These are phyloP conservation scores for Corchorus capsularis DNA, from an alignment of 345 rosid genomes.

Conservation along the genomic window DNA sequence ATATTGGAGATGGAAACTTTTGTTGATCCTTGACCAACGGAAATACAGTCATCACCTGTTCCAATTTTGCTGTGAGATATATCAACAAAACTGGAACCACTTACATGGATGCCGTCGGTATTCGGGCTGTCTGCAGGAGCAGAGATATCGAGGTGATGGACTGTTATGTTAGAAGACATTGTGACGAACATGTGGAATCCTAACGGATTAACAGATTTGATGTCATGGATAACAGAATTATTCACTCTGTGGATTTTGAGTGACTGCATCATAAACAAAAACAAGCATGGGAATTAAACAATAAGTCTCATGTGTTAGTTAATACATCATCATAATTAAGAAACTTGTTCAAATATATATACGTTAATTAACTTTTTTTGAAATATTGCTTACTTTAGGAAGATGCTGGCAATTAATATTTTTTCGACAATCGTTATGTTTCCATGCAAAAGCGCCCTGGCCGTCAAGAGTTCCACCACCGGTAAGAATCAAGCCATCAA, in stretches of 20 bases:
- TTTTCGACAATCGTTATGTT: conserved; percentile 11
- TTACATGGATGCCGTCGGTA: conserved; percentile 71
- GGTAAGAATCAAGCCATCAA: conserved; percentile 42
- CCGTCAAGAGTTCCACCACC: conserved; percentile 71
- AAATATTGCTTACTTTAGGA: conserved; percentile 22
- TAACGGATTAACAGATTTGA: conserved; percentile 51
- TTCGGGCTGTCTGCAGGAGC: conserved; percentile 61
- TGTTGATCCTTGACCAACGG: conserved; percentile 59
- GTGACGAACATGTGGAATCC: conserved; percentile 51
- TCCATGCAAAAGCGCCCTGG: conserved; percentile 62
- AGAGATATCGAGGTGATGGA: conserved; percentile 22
- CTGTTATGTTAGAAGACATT: conserved; percentile 32
- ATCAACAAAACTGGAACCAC: conserved; percentile 52
- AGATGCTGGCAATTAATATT: neutral
- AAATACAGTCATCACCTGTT: conserved; percentile 79
- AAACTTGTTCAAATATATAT: neutral
- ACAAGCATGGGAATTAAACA: neutral
- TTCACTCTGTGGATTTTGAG: conserved; percentile 36
- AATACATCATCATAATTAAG: neutral
- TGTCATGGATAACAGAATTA: conserved; percentile 31
- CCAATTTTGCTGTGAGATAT: conserved; percentile 38
- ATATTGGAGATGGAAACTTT: conserved; percentile 47
- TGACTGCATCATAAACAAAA: conserved; percentile 27
- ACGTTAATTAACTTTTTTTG: no score
- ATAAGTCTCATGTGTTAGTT: neutral